Evolutionary conservation across 2,329 filamentous ascomycete species (phyloP).

Genomic region (Hirsutella minnesotensis): DNA sequence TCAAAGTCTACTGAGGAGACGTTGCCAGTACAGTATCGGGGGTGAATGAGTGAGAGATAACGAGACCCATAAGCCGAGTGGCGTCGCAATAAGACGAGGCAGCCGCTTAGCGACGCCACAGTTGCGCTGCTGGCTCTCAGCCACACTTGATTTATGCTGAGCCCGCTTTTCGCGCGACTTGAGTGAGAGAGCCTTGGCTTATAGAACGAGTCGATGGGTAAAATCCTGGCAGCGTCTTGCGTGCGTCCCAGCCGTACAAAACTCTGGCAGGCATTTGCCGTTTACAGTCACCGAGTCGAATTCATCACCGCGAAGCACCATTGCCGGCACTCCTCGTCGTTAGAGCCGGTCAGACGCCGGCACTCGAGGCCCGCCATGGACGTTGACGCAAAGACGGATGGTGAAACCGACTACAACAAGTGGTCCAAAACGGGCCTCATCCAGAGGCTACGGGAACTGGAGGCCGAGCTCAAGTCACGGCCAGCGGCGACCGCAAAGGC

Average conservation of each 20-base stretch:
- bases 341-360: not conserved
- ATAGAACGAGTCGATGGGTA: too few relatives aligned
- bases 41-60: not conserved
- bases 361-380: not conserved
- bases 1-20: too few relatives aligned
- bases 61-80: too few relatives aligned
- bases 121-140: not conserved
- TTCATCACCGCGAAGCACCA: not conserved
- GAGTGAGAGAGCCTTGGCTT: not conserved
- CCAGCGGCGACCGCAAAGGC: conserved; percentile 4
- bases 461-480: conserved; percentile 48
- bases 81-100: too few relatives aligned
- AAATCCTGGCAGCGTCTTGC: conserved; percentile 5
- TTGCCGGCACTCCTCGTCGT: conserved; percentile 6
- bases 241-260: conserved; percentile 11
- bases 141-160: not conserved
- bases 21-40: too few relatives aligned
- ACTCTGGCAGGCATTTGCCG: not conserved
- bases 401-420: conserved; percentile 40
- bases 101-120: too few relatives aligned
- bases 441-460: conserved; percentile 53
- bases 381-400: conserved; percentile 14
- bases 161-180: not conserved
- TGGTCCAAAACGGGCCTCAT: conserved; percentile 63
- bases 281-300: conserved; percentile 5